Percentiles rank a stretch among this genome's conserved stretches.
These are phyloP conservation scores for Spencermartinsiella europaea DNA, from an alignment of 805 yeast genomes.

Conservation along the genomic window DNA sequence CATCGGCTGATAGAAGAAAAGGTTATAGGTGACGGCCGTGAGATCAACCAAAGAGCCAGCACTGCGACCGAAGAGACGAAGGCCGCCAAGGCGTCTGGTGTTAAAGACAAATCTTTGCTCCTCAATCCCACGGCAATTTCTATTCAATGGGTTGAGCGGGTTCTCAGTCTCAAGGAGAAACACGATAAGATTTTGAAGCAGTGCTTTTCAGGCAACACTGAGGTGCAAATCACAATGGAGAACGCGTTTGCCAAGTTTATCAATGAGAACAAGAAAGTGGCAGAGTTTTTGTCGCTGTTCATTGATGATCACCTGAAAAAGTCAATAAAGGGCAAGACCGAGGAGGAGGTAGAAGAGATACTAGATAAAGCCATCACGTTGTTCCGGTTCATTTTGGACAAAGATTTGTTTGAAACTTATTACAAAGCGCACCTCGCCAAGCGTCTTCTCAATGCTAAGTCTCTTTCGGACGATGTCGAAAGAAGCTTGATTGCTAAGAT, in stretches of 20 bases:
- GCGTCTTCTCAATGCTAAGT: slow-evolving; percentile 52
- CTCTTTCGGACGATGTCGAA: slow-evolving; percentile 57
- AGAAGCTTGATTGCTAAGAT: slow-evolving; percentile 60
- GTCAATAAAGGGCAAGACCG: slow-evolving; percentile 42
- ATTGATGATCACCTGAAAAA: slow-evolving; percentile 55
- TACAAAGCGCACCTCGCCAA: slow-evolving; percentile 85
- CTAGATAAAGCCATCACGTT: slow-evolving; percentile 55
- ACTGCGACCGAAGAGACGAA: slow-evolving; percentile 16
- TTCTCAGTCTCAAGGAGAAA: slow-evolving; percentile 48
- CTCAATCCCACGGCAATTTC: slow-evolving; percentile 47
- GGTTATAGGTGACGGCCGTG: slow-evolving; percentile 45
- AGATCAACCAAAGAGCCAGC: slow-evolving; percentile 26
- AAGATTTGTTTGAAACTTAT: slow-evolving; percentile 78
- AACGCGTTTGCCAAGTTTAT: slow-evolving; percentile 58
- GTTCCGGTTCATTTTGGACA: slow-evolving; percentile 67
- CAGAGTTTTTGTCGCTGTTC: slow-evolving; percentile 54
- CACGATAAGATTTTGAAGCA: slow-evolving; percentile 44
- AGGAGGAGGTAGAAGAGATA: slow-evolving; percentile 42
- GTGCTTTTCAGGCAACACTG: slow-evolving; percentile 46
- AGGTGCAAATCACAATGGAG: slow-evolving; percentile 51
- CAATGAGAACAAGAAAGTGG: slow-evolving; percentile 42
- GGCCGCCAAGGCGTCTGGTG: slow-evolving; percentile 11
- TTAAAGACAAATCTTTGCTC: slow-evolving; percentile 11
- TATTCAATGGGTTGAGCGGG: slow-evolving; percentile 58
- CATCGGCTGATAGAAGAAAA: slow-evolving; percentile 43